Percentiles rank a stretch among this genome's conserved stretches.
Evolutionary conservation across 2,329 filamentous ascomycete species (phyloP).

Genomic region (Xylariales sp.): DNA sequence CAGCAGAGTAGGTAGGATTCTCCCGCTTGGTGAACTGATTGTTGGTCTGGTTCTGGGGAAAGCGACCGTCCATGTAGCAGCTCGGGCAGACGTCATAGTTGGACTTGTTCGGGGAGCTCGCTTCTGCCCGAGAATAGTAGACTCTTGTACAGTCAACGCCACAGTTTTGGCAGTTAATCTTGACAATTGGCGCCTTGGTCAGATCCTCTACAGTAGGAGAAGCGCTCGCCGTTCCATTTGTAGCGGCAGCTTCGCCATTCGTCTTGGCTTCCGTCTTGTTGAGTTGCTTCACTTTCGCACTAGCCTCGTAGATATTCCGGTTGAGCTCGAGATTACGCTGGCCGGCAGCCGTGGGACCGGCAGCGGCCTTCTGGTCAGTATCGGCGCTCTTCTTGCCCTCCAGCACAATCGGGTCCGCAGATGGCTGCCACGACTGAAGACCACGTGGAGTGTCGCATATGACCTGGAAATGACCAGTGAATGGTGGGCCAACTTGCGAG

Average conservation of each 20-base stretch:
- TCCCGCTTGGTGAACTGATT: constrained; percentile 86
- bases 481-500: constrained; percentile 91
- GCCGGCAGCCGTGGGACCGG: constrained; percentile 63
- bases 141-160: constrained; percentile 77
- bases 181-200: constrained; percentile 60
- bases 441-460: constrained; percentile 94
- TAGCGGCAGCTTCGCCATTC: constrained; percentile 66
- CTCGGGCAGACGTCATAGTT: constrained; percentile 89
- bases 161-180: constrained; percentile 84
- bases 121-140: constrained; percentile 56
- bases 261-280: constrained; percentile 66
- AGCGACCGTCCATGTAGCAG: constrained; percentile 80
- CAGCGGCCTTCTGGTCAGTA: constrained; percentile 70
- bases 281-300: constrained; percentile 70
- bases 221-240: constrained; percentile 57
- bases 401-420: constrained; percentile 65
- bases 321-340: constrained; percentile 90
- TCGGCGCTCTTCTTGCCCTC: constrained; percentile 56
- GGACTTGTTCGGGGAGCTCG: constrained; percentile 53
- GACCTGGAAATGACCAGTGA: constrained; percentile 95
- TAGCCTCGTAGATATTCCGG: constrained; percentile 92
- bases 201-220: constrained; percentile 47
- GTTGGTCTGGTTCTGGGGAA: constrained; percentile 72
- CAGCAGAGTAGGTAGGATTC: constrained; percentile 73
- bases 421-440: constrained; percentile 90